phyloP scores from a whole-genome alignment of 768 basidiomycete species.

The Piloderma croceum region DNA sequence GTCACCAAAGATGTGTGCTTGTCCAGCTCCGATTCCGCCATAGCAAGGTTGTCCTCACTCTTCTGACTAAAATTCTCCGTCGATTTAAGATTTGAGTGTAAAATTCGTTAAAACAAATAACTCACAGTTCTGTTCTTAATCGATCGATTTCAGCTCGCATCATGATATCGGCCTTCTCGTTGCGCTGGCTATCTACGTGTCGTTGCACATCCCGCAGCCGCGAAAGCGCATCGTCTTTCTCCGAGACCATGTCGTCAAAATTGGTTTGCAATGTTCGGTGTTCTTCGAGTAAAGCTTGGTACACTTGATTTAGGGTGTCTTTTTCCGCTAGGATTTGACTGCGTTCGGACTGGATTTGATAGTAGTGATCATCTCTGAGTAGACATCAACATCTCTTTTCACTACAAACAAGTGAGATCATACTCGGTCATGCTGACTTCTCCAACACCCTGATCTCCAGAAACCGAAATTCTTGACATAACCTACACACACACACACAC shows the following conservation, averaged over 20 bases:
- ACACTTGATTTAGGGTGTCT: conserved; percentile 78
- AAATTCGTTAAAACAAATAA: conserved; percentile 11
- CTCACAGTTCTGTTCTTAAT: conserved; percentile 80
- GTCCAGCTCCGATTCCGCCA: conserved; percentile 79
- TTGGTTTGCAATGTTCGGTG: conserved; percentile 68
- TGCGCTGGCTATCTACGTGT: conserved; percentile 54
- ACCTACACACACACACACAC: no score
- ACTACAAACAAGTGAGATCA: conserved; percentile 25
- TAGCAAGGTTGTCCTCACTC: conserved; percentile 86
- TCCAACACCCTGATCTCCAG: conserved; percentile 42
- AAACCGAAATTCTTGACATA: conserved; percentile 64
- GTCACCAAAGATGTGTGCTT: conserved; percentile 63
- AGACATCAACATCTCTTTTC: not conserved
- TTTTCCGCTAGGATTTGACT: conserved; percentile 78
- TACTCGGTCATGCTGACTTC: conserved; percentile 77
- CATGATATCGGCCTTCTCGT: conserved; percentile 70
- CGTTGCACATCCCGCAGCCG: conserved; percentile 56
- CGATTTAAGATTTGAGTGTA: conserved; percentile 15
- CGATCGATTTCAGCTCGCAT: conserved; percentile 79
- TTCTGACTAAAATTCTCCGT: conserved; percentile 62
- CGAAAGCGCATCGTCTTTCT: conserved; percentile 69
- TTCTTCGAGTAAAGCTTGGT: conserved; percentile 69
- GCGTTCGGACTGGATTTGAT: conserved; percentile 75
- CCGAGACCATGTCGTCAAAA: conserved; percentile 69
- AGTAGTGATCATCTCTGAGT: conserved; percentile 83